A percentile compares a stretch with the other conserved stretches of the same genome.
Conservation (phyloP, 768 basidiomycete species). For the Tylopilus balloui region DNA sequence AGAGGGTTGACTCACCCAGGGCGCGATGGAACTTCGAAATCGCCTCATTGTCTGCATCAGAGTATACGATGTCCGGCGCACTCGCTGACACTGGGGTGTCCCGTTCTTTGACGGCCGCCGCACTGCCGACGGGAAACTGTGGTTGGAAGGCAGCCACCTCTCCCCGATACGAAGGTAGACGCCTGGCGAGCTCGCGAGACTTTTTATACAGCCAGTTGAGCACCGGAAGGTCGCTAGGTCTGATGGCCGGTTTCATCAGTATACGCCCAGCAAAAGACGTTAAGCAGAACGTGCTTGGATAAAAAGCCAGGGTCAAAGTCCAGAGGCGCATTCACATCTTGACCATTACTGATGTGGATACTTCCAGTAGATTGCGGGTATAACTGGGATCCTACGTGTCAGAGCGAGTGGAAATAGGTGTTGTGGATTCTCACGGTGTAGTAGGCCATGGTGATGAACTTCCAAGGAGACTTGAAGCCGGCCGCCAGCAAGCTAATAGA, state of each 20-base stretch:
- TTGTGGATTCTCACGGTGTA: background rate
- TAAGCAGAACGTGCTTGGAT: conserved; percentile 35
- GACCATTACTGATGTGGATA: conserved; percentile 43
- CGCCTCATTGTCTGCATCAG: conserved; percentile 32
- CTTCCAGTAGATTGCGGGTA: conserved; percentile 47
- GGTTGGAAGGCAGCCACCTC: conserved; percentile 23
- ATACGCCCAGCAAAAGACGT: too few species aligned
- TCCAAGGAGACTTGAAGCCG: too few species aligned
- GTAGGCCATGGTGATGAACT: too few species aligned
- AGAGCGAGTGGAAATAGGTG: background rate
- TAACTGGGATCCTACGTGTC: conserved; percentile 13
- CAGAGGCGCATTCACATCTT: conserved; percentile 38
- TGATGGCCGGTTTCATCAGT: background rate
- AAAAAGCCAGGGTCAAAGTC: conserved; percentile 45
- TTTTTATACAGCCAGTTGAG: conserved; percentile 47
- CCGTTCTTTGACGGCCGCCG: conserved; percentile 22
- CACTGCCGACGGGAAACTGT: conserved; percentile 26
- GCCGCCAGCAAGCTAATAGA: too few species aligned
- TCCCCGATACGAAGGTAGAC: conserved; percentile 38
- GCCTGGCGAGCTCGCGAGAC: conserved; percentile 48
- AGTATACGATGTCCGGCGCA: conserved; percentile 33
- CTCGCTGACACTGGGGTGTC: conserved; percentile 20
- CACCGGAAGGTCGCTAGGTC: conserved; percentile 9
- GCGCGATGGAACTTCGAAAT: conserved; percentile 27
- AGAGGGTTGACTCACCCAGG: conserved; percentile 3